Evolutionary conservation across 805 yeast genomes (phyloP).

Genomic region (Yarrowia sp.): DNA sequence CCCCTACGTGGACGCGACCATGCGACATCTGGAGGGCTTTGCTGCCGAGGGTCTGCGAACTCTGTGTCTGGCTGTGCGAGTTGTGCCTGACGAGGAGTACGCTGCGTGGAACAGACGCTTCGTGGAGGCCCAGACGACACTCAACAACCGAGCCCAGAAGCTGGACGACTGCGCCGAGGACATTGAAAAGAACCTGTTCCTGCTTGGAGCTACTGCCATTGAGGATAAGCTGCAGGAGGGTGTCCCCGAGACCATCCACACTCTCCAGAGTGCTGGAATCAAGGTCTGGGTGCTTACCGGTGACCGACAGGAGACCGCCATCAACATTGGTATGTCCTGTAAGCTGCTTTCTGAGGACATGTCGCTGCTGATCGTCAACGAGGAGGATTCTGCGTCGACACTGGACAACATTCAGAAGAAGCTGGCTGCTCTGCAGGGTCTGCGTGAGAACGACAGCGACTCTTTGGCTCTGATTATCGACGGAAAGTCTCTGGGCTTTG

Average conservation of each 20-base stretch:
- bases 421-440: conserved; percentile 62
- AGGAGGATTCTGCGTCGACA: conserved; percentile 77
- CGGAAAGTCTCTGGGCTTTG: conserved; percentile 86
- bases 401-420: conserved; percentile 69
- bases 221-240: conserved; percentile 98
- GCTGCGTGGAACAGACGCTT: conserved; percentile 62
- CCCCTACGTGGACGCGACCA: conserved; percentile 79
- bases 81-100: conserved; percentile 77
- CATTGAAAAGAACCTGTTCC: conserved; percentile 73
- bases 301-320: conserved; percentile 97
- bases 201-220: conserved; percentile 96
- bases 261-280: conserved; percentile 94
- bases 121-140: conserved; percentile 76
- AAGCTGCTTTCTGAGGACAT: conserved; percentile 90
- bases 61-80: conserved; percentile 84
- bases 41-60: conserved; percentile 96
- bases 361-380: conserved; percentile 88
- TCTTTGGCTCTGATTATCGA: conserved; percentile 89
- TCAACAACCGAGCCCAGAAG: conserved; percentile 69
- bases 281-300: conserved; percentile 98
- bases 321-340: conserved; percentile 98
- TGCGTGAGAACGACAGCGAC: conserved; percentile 51
- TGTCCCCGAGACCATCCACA: conserved; percentile 95
- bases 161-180: conserved; percentile 86
- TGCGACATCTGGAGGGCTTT: conserved; percentile 88